Evolutionary conservation across 495 filamentous ascomycete genomes (phyloP).

Genomic region (Pseudomonodictys pantanalensis): DNA sequence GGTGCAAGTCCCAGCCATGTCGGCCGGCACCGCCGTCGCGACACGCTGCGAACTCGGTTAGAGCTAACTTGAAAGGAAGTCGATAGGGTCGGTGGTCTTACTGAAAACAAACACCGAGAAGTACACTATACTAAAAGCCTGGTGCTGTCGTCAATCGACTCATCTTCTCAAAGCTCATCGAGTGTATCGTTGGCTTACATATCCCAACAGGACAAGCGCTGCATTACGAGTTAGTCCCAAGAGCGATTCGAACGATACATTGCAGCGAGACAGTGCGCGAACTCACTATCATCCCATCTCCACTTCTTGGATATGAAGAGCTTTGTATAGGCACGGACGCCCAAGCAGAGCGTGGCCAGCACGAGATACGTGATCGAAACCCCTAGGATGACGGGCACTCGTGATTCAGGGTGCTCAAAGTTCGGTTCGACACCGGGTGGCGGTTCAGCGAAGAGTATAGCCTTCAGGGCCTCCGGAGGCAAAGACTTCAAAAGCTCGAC

Average conservation of each 20-base stretch:
- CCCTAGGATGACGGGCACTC: neutral
- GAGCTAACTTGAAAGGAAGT: neutral
- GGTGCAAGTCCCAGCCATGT: neutral
- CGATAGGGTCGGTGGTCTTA: neutral
- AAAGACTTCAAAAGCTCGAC: neutral
- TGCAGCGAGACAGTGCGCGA: neutral
- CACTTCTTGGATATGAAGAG: neutral
- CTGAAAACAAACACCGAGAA: neutral
- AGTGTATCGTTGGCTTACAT: neutral
- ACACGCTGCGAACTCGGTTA: neutral
- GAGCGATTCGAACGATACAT: neutral
- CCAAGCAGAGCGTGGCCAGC: neutral
- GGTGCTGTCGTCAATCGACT: too few relatives aligned
- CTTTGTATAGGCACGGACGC: neutral
- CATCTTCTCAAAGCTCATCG: too few relatives aligned
- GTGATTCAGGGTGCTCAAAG: neutral
- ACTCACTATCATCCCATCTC: conserved; percentile 3
- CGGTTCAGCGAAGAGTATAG: neutral
- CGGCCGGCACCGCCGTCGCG: neutral
- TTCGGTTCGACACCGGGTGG: neutral
- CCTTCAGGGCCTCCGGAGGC: neutral
- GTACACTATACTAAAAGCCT: neutral
- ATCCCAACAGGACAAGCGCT: neutral
- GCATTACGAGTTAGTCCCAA: neutral
- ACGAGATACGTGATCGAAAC: neutral